Conservation (phyloP, 2,329 filamentous ascomycete genomes). For the Colletotrichum gigasporum region DNA sequence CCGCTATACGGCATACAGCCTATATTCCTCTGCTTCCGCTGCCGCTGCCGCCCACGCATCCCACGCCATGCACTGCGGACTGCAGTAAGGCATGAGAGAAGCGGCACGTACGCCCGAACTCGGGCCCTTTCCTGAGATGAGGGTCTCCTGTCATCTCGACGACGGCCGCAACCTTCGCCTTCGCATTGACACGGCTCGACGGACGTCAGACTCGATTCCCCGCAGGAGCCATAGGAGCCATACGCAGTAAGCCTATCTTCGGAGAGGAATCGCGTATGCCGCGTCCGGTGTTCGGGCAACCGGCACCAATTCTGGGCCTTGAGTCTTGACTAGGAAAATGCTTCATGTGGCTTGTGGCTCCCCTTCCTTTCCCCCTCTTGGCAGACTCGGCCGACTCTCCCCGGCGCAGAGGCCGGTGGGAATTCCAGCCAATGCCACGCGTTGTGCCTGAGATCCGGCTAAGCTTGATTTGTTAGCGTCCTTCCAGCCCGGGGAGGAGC, state of each 20-base stretch:
- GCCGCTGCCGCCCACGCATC: no score
- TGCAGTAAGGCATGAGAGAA: not conserved
- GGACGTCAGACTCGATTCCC: not conserved
- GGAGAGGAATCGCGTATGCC: not conserved
- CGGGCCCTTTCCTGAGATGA: constrained; percentile 1
- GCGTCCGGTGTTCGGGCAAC: not conserved
- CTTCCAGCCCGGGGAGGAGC: constrained; percentile 6
- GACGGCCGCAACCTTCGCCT: not conserved
- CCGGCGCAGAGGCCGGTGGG: not conserved
- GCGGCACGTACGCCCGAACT: constrained; percentile 4
- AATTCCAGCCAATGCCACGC: constrained; percentile 3
- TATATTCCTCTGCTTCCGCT: no score
- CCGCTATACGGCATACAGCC: not conserved
- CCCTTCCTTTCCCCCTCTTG: not conserved
- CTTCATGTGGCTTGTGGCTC: no score
- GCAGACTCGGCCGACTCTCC: not conserved
- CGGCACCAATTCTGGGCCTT: not conserved
- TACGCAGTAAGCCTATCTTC: not conserved
- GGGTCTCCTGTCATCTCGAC: not conserved
- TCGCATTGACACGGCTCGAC: not conserved
- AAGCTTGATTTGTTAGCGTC: constrained; percentile 30
- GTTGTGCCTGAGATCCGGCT: constrained; percentile 12
- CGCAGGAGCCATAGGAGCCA: not conserved
- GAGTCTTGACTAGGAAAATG: not conserved
- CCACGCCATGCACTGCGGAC: not conserved